A percentile compares a stretch with the other conserved stretches of the same genome.
phyloP scores from a whole-genome alignment of 2,329 filamentous ascomycete species.

The Diaporthe sp. region DNA sequence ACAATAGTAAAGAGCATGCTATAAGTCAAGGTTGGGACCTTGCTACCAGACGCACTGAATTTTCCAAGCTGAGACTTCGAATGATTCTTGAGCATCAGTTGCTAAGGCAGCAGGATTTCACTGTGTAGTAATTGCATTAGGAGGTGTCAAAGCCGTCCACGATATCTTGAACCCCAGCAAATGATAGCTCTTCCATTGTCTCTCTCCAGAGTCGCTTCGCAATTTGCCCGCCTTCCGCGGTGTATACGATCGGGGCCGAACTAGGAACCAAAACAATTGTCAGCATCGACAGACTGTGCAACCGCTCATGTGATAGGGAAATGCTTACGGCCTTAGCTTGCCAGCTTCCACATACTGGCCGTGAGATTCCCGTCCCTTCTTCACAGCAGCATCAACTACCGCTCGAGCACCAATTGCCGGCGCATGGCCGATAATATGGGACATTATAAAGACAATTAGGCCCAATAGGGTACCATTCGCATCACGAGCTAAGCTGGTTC shows the following conservation, averaged over 20 bases:
- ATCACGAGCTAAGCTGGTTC: slow-evolving; percentile 29
- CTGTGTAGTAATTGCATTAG: not conserved
- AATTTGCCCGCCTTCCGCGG: not conserved
- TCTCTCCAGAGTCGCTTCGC: slow-evolving; percentile 18
- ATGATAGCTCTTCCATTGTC: slow-evolving; percentile 19
- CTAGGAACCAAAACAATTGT: not conserved
- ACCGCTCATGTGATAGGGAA: not conserved
- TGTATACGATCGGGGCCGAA: not conserved
- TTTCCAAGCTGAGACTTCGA: not conserved
- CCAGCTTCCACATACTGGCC: slow-evolving; percentile 13
- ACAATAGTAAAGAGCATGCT: too few species aligned
- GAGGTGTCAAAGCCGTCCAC: not conserved
- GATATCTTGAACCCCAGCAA: slow-evolving; percentile 9
- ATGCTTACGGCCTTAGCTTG: slow-evolving; percentile 20
- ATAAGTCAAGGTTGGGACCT: too few species aligned
- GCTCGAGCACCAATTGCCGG: not conserved
- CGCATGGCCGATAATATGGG: not conserved
- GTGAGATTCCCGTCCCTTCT: slow-evolving; percentile 9
- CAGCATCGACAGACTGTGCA: not conserved
- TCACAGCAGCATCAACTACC: slow-evolving; percentile 13
- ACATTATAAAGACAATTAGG: not conserved
- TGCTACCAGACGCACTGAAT: too few species aligned
- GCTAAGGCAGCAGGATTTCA: not conserved
- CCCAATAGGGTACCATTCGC: not conserved
- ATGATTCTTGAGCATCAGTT: not conserved